Conservation (phyloP, 441 rosid genomes). For the Arabidopsis lyrata region DNA sequence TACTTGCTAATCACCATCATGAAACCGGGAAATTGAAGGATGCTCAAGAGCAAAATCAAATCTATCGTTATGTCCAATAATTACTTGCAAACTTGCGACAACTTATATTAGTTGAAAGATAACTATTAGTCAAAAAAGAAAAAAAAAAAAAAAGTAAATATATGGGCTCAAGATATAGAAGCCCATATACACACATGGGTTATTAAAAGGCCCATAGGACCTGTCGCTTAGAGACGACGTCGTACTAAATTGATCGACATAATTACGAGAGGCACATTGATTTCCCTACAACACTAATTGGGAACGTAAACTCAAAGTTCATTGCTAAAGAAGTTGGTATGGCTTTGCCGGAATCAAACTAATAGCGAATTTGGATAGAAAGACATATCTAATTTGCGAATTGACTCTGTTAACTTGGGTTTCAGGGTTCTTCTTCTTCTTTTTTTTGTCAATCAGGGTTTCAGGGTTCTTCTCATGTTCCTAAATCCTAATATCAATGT, state of each 20-base stretch:
- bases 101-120: neutral
- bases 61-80: too few species aligned
- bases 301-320: neutral
- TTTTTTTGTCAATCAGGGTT: too few species aligned
- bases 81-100: too few species aligned
- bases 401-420: neutral
- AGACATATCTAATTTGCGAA: neutral
- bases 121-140: too few species aligned
- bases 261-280: neutral
- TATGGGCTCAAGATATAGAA: neutral
- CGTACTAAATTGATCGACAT: neutral
- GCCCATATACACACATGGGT: neutral
- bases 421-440: too few species aligned
- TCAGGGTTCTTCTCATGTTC: conserved; percentile 5
- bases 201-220: neutral
- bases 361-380: neutral
- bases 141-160: too few species aligned
- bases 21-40: too few species aligned
- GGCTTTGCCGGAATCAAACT: neutral
- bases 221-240: neutral
- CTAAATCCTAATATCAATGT: neutral
- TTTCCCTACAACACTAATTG: neutral
- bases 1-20: too few species aligned
- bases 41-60: too few species aligned
- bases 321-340: neutral